These are phyloP conservation scores for Fusarium pseudoanthophilum DNA, from an alignment of 2,329 filamentous ascomycete species.

Conservation along the genomic window DNA sequence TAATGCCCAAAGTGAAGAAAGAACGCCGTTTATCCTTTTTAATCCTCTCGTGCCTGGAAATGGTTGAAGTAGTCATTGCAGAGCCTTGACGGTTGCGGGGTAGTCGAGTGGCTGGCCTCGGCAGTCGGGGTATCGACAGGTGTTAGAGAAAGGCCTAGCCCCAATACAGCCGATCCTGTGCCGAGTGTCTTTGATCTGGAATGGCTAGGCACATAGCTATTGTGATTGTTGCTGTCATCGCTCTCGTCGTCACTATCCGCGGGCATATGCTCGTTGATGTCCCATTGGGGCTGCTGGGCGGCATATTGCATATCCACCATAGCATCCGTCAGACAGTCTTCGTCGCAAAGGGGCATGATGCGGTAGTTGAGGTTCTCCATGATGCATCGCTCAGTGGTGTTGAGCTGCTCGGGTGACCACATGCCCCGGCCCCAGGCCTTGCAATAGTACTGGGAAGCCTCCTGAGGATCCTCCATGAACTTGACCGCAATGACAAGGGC, in stretches of 20 bases:
- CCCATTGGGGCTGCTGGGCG: slow-evolving; percentile 48
- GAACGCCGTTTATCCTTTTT: slow-evolving; percentile 36
- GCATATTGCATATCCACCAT: slow-evolving; percentile 73
- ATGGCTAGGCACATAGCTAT: slow-evolving; percentile 47
- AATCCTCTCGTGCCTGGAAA: slow-evolving; percentile 31
- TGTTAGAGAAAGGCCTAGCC: slow-evolving; percentile 43
- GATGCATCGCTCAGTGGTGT: slow-evolving; percentile 71
- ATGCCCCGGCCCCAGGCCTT: slow-evolving; percentile 63
- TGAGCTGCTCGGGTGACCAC: slow-evolving; percentile 72
- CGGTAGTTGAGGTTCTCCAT: slow-evolving; percentile 73
- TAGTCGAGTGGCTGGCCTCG: slow-evolving; percentile 24
- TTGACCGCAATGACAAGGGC: slow-evolving; percentile 73
- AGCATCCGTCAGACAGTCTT: slow-evolving; percentile 66
- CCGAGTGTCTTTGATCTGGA: slow-evolving; percentile 51
- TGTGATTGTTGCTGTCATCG: slow-evolving; percentile 34
- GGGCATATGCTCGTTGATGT: slow-evolving; percentile 44
- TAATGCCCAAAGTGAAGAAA: slow-evolving; percentile 30
- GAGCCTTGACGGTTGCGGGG: slow-evolving; percentile 34
- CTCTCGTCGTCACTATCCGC: slow-evolving; percentile 47
- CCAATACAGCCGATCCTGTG: slow-evolving; percentile 36
- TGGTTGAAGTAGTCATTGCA: slow-evolving; percentile 43
- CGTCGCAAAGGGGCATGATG: slow-evolving; percentile 69
- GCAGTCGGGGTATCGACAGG: slow-evolving; percentile 41
- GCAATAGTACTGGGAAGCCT: slow-evolving; percentile 64
- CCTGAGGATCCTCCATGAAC: slow-evolving; percentile 70